Percentiles rank a stretch among this genome's conserved stretches.
Evolutionary conservation across 768 basidiomycete genomes (phyloP).

Genomic region (Botryobasidium botryosum): DNA sequence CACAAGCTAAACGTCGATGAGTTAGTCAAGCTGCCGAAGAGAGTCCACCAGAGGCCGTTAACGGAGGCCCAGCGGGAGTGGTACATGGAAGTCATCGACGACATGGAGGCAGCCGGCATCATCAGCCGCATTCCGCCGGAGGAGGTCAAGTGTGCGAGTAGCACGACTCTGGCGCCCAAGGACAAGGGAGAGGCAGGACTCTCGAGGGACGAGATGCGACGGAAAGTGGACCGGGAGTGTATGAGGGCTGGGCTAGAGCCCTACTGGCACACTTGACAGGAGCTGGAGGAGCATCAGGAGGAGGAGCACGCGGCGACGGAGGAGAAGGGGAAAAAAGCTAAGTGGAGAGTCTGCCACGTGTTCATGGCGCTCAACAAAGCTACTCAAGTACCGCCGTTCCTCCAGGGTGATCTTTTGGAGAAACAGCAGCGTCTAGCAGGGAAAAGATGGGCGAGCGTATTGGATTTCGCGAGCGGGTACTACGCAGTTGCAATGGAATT

Average conservation of each 20-base stretch:
- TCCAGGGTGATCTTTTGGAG: conserved; percentile 21
- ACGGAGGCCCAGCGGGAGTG: conserved; percentile 21
- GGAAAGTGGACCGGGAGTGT: conserved; percentile 22
- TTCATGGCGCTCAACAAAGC: conserved; percentile 20
- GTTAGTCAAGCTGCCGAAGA: conserved; percentile 18
- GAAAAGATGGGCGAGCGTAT: conserved; percentile 21
- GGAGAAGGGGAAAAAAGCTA: background rate
- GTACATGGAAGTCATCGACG: conserved; percentile 20
- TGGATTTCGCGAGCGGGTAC: conserved; percentile 28
- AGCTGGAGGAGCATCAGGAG: background rate
- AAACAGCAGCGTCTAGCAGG: conserved; percentile 26
- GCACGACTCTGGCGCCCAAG: conserved; percentile 25
- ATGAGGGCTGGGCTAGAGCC: conserved; percentile 15
- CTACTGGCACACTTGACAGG: too few relatives aligned
- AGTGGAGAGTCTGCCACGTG: conserved; percentile 25
- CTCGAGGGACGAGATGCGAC: conserved; percentile 21
- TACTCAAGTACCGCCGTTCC: conserved; percentile 14
- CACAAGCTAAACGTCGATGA: conserved; percentile 22
- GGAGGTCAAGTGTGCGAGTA: conserved; percentile 23
- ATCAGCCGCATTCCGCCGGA: conserved; percentile 18
- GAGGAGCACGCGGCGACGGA: too few relatives aligned
- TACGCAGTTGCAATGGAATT: conserved; percentile 14
- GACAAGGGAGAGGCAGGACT: conserved; percentile 20
- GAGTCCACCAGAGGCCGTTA: conserved; percentile 19
- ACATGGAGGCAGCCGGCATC: conserved; percentile 22